phyloP scores from a whole-genome alignment of 164 flowering plant species.

The Vitis riparia region DNA sequence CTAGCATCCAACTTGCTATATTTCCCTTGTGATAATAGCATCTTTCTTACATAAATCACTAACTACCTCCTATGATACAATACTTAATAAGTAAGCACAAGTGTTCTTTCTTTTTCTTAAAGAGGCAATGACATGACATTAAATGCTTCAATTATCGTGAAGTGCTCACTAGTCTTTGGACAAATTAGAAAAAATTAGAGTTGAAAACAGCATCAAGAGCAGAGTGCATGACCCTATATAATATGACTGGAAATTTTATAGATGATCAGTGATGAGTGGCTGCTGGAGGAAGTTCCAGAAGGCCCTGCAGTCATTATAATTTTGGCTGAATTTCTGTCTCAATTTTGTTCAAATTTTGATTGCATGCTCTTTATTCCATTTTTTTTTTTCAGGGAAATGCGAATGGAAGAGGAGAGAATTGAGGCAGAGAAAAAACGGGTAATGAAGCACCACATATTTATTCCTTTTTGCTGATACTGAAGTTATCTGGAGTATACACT shows the following conservation, averaged over 20 bases:
- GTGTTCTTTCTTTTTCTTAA: neutral
- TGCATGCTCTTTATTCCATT: neutral
- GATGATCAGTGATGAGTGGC: neutral
- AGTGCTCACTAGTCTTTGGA: neutral
- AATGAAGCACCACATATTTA: conserved; percentile 12
- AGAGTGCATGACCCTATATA: neutral
- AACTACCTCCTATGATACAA: no score
- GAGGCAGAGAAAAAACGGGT: conserved; percentile 85
- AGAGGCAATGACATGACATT: neutral
- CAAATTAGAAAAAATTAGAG: neutral
- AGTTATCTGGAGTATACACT: neutral
- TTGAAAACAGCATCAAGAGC: neutral
- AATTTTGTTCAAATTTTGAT: neutral
- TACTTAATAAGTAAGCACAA: no score
- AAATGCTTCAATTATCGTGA: neutral
- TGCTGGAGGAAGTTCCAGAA: neutral
- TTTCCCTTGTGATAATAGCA: no score
- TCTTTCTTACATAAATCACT: no score
- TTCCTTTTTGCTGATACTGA: neutral
- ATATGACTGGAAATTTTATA: neutral
- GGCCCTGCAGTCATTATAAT: neutral
- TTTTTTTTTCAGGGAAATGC: conserved; percentile 61
- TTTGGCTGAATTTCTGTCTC: neutral
- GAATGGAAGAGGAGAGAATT: conserved; percentile 70
- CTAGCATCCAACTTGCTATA: no score